A percentile compares a stretch with the other conserved stretches of the same genome.
Evolutionary conservation across 2,329 filamentous ascomycete species (phyloP).

Genomic region (Lecanicillium sp.): DNA sequence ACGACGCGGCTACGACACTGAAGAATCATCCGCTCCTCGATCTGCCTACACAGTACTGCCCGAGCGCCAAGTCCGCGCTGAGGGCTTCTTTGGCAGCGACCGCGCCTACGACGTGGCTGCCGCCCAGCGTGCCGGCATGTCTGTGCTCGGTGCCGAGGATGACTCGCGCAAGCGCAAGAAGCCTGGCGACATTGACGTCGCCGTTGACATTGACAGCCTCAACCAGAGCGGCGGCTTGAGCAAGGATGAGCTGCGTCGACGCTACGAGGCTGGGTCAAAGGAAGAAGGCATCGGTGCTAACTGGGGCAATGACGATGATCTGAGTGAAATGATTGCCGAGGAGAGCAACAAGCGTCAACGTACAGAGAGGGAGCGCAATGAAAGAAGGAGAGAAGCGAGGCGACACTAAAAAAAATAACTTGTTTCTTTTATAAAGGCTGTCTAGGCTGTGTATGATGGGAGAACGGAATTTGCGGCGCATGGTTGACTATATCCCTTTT

Average conservation of each 20-base stretch:
- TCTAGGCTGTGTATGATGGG: neutral
- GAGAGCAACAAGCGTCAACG: slow-evolving; percentile 87
- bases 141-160: slow-evolving; percentile 73
- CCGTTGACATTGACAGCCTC: slow-evolving; percentile 78
- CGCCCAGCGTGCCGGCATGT: slow-evolving; percentile 42
- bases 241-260: slow-evolving; percentile 73
- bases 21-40: slow-evolving; percentile 65
- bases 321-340: slow-evolving; percentile 92
- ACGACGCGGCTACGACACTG: slow-evolving; percentile 77
- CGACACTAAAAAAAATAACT: neutral
- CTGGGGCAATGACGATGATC: slow-evolving; percentile 74
- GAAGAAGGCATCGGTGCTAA: slow-evolving; percentile 59
- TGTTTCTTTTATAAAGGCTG: neutral
- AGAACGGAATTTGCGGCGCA: too few species aligned
- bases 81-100: slow-evolving; percentile 95
- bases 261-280: slow-evolving; percentile 66
- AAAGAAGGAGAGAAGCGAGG: slow-evolving; percentile 47
- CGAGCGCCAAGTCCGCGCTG: slow-evolving; percentile 74
- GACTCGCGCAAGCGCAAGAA: slow-evolving; percentile 83
- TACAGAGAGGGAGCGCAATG: slow-evolving; percentile 71
- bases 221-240: slow-evolving; percentile 66
- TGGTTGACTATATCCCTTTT: too few species aligned
- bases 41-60: slow-evolving; percentile 85
- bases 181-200: slow-evolving; percentile 89
- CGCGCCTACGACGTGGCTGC: slow-evolving; percentile 78